Percentiles rank a stretch among this genome's conserved stretches.
Conservation (phyloP, 805 yeast genomes). For the Yamadazyma olivae region DNA sequence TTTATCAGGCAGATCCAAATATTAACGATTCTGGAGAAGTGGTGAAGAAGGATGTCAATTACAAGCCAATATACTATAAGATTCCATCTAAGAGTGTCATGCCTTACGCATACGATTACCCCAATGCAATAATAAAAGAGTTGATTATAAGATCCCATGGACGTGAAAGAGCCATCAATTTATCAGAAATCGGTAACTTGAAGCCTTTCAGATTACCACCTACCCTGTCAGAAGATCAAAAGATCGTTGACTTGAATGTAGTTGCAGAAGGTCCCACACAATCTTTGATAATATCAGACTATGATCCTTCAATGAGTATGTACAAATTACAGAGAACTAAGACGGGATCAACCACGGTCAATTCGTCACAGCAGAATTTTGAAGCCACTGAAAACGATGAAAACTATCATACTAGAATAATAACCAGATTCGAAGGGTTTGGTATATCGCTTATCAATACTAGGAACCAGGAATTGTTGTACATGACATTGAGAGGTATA, state of each 20-base stretch:
- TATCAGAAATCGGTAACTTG: conserved; percentile 90
- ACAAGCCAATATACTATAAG: conserved; percentile 74
- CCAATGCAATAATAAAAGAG: conserved; percentile 84
- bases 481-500: conserved; percentile 76
- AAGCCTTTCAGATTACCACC: conserved; percentile 79
- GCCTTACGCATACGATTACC: conserved; percentile 99
- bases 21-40: conserved; percentile 60
- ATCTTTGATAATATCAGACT: conserved; percentile 77
- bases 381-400: conserved; percentile 55
- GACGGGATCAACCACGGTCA: conserved; percentile 23
- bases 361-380: conserved; percentile 43
- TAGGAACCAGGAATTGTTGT: conserved; percentile 72
- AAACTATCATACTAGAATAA: conserved; percentile 48
- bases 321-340: conserved; percentile 50
- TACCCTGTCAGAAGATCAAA: conserved; percentile 32
- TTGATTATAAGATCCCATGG: conserved; percentile 69
- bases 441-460: conserved; percentile 83
- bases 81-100: conserved; percentile 89
- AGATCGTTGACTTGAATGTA: conserved; percentile 81
- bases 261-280: conserved; percentile 96
- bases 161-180: conserved; percentile 71
- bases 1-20: conserved; percentile 83
- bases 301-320: conserved; percentile 73
- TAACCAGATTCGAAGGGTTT: conserved; percentile 74
- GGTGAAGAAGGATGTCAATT: conserved; percentile 48